Evolutionary conservation across 2,329 filamentous ascomycete genomes (phyloP), one percentile per base, ranked within the genome.

Genomic region (Xylaria digitata): DNA sequence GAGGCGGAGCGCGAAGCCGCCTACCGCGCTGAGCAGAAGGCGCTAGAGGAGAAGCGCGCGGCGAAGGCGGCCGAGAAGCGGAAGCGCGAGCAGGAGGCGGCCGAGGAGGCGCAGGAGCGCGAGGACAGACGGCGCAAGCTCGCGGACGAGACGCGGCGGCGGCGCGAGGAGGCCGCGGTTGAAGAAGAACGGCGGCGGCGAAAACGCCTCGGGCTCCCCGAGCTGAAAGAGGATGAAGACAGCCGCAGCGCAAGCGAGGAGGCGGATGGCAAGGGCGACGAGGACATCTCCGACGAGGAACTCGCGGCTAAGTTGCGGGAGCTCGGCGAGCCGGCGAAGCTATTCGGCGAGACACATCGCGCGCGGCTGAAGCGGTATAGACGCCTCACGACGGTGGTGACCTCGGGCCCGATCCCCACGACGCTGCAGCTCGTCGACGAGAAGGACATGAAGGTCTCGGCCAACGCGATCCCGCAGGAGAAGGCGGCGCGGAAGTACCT

Each of bases 1-100:
- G 96, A 99, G 84, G 91, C 92, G 60, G 89, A 92, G 74, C 90
- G 96, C 60, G 84, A 92, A 76, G 90, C 89, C 45, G 88, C 90
- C 67, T 99, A 99, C 81, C 83, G 89, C 1, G 90, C 91, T 15
- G 93, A 97, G 74, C 94, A 98, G 78, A 88, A 89, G 70, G 87
- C 87, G 3, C 83, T 93, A 59, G 92, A 94, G 72, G 85, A 84
- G 45, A 89, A 92, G 75, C 92, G 92, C 32, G 84, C 89, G 66
- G 88, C 90, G 68, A 90, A 89, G 70, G 83, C 88, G 0, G 86
- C 87, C 1, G 89, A 91, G 73, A 98, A 98, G 82, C 92, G 95
- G 72, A 96, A 96, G 79, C 87, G 89, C 26, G 95, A 98, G 61
- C 94, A 97, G 42, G 94, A 97, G 30, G 91, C 92, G 63, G 89